Percentiles rank a stretch among this genome's conserved stretches.
Evolutionary conservation across 148 eudicot genomes (phyloP).

Genomic region (Cornus kousa): DNA sequence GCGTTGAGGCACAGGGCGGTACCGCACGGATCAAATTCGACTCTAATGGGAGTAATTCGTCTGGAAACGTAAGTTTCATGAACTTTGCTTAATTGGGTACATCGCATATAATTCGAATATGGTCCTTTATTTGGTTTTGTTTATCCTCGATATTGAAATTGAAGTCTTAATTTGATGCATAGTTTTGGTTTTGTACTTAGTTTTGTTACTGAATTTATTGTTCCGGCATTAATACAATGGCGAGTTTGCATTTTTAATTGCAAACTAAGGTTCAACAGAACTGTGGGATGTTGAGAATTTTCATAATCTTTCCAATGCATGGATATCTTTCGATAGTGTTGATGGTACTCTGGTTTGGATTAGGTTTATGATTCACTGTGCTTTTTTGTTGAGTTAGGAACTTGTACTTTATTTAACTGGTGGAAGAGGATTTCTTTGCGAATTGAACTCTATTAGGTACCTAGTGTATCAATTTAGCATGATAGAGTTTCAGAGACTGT

Average conservation of each 20-base stretch:
- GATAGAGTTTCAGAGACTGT: not conserved
- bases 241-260: not conserved
- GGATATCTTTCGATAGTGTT: not conserved
- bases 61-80: conserved; percentile 64
- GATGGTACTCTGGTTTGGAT: not conserved
- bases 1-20: conserved; percentile 66
- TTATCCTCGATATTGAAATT: not conserved
- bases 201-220: not conserved
- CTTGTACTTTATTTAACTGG: not conserved
- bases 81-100: not conserved
- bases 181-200: not conserved
- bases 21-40: conserved; percentile 77
- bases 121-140: not conserved
- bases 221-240: not conserved
- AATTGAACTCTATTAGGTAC: conserved; percentile 2
- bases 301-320: not conserved
- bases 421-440: not conserved
- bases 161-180: not conserved
- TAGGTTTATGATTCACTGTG: not conserved
- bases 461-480: not conserved
- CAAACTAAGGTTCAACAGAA: not conserved
- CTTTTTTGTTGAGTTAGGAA: not conserved
- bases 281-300: not conserved
- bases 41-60: conserved; percentile 50
- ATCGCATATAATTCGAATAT: not conserved